Percentiles rank a stretch among this genome's conserved stretches.
These are phyloP conservation scores for Moesziomyces globuligerus DNA, from an alignment of 1,284 basidiomycete species.

Conservation along the genomic window DNA sequence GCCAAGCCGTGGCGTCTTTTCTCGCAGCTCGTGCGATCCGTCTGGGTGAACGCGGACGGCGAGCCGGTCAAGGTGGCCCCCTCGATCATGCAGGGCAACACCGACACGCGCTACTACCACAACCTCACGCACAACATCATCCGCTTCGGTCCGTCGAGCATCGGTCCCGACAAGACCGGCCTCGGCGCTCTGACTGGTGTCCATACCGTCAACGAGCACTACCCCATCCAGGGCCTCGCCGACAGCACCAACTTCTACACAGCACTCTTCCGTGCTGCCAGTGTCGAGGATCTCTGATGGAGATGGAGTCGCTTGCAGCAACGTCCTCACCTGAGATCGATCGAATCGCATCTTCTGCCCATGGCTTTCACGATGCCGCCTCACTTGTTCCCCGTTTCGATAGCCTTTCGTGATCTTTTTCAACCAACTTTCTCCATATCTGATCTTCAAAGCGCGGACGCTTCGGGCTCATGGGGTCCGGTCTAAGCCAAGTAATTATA, in stretches of 20 bases:
- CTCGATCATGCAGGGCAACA: conserved; percentile 72
- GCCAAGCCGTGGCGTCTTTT: conserved; percentile 70
- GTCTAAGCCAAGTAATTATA: no score
- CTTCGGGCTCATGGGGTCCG: no score
- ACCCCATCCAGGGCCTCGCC: conserved; percentile 67
- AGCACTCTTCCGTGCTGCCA: conserved; percentile 70
- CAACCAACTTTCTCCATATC: no score
- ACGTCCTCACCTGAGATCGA: no score
- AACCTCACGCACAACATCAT: conserved; percentile 72
- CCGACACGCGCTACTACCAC: conserved; percentile 70
- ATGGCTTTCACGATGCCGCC: no score
- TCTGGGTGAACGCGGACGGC: conserved; percentile 67
- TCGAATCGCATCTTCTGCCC: no score
- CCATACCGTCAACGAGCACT: conserved; percentile 77
- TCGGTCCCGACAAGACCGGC: conserved; percentile 64
- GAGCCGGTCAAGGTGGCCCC: conserved; percentile 71
- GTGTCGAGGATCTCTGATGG: conserved; percentile 54
- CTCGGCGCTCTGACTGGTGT: conserved; percentile 69
- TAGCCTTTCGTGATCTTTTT: no score
- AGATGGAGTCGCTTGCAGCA: neutral
- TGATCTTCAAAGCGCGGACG: no score
- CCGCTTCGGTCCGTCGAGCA: conserved; percentile 69
- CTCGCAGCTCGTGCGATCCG: conserved; percentile 71
- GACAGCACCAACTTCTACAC: conserved; percentile 70
- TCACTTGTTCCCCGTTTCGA: no score